Conservation (phyloP, 148 eudicot species). For the Camellia sinensis region DNA sequence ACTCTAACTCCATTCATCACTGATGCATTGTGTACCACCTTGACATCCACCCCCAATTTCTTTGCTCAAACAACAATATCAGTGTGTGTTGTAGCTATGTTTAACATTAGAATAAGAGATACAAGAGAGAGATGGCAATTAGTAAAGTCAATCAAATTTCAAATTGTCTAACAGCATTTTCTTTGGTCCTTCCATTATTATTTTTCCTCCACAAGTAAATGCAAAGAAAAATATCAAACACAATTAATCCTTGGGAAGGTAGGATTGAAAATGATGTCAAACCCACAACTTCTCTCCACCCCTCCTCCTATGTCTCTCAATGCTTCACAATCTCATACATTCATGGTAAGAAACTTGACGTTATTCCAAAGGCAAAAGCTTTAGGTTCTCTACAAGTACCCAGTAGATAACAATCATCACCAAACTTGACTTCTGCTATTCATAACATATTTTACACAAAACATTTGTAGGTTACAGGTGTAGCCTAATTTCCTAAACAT, state of each 20-base stretch:
- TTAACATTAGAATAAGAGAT: slow-evolving; percentile 8
- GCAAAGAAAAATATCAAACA: neutral
- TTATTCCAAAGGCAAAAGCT: neutral
- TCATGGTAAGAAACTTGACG: neutral
- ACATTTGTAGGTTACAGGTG: neutral
- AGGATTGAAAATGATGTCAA: neutral
- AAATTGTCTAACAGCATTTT: neutral
- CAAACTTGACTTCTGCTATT: neutral
- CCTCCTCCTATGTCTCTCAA: too few relatives aligned
- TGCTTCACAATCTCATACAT: too few relatives aligned
- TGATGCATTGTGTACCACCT: slow-evolving; percentile 86
- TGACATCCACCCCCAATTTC: slow-evolving; percentile 69
- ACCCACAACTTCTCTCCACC: too few relatives aligned
- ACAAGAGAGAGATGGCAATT: neutral
- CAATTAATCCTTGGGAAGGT: neutral
- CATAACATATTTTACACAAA: neutral
- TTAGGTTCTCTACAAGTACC: neutral
- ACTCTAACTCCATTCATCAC: slow-evolving; percentile 90
- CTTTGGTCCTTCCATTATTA: neutral
- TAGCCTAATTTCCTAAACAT: neutral
- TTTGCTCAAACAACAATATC: slow-evolving; percentile 95
- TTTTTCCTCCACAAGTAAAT: neutral
- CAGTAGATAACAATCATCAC: neutral
- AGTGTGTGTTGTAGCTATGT: slow-evolving; percentile 87
- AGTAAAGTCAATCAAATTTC: slow-evolving; percentile 3